phyloP scores from a whole-genome alignment of 2,329 filamentous ascomycete genomes.

The Talaromyces verruculosus region DNA sequence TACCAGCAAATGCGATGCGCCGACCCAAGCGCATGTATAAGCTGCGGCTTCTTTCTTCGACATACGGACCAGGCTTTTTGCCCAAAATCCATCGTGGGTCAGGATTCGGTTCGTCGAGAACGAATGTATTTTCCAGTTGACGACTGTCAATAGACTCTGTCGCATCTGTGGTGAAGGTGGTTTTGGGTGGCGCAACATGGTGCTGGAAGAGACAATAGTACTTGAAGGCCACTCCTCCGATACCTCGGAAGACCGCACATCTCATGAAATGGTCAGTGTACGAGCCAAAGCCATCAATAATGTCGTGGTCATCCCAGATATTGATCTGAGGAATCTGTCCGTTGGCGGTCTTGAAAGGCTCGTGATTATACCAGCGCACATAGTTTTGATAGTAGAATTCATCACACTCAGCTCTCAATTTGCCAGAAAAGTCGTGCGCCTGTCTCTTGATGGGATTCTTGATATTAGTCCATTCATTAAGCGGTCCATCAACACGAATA shows the following conservation, averaged over 20 bases:
- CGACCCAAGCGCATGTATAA: slow-evolving; percentile 65
- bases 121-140: slow-evolving; percentile 73
- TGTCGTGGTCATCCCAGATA: slow-evolving; percentile 66
- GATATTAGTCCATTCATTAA: slow-evolving; percentile 66
- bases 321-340: slow-evolving; percentile 64
- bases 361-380: slow-evolving; percentile 66
- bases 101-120: slow-evolving; percentile 57
- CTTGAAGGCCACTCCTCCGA: slow-evolving; percentile 59
- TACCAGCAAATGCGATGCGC: slow-evolving; percentile 63
- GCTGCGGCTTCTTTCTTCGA: slow-evolving; percentile 61
- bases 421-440: slow-evolving; percentile 64
- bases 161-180: slow-evolving; percentile 79
- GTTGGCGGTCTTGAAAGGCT: slow-evolving; percentile 61
- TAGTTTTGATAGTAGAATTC: slow-evolving; percentile 64
- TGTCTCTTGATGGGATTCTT: slow-evolving; percentile 60
- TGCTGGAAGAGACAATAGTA: slow-evolving; percentile 69
- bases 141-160: slow-evolving; percentile 61
- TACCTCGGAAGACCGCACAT: slow-evolving; percentile 64
- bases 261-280: slow-evolving; percentile 68
- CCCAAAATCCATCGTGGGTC: slow-evolving; percentile 79
- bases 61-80: slow-evolving; percentile 66
- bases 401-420: slow-evolving; percentile 60
- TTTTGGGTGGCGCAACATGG: slow-evolving; percentile 78
- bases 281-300: slow-evolving; percentile 66
- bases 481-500: slow-evolving; percentile 78